Evolutionary conservation across 2,329 filamentous ascomycete genomes (phyloP).

Genomic region (Fusarium lyarnte): DNA sequence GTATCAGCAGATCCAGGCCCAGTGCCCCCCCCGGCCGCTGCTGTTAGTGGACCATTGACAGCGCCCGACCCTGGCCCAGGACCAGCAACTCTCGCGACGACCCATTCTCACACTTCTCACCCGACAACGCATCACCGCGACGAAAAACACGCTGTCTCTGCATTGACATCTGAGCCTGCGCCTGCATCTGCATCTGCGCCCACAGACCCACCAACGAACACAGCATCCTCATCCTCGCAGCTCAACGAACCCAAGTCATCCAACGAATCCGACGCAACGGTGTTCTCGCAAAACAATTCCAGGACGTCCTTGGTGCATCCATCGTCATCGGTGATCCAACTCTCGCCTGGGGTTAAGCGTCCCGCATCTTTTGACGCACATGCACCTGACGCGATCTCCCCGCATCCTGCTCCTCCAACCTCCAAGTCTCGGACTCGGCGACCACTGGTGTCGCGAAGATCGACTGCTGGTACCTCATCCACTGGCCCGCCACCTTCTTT

Average conservation of each 20-base stretch:
- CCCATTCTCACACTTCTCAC: conserved; percentile 37
- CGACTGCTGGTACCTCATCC: conserved; percentile 48
- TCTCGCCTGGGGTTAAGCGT: conserved; percentile 38
- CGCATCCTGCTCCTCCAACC: conserved; percentile 40
- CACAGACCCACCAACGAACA: conserved; percentile 23
- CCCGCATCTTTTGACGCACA: conserved; percentile 40
- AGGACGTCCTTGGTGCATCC: conserved; percentile 49
- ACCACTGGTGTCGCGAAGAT: conserved; percentile 51
- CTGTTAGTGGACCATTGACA: conserved; percentile 30
- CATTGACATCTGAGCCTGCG: conserved; percentile 6
- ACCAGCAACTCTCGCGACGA: conserved; percentile 26
- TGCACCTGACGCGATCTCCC: conserved; percentile 41
- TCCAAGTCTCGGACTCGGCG: conserved; percentile 50
- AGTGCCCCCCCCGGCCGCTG: conserved; percentile 10
- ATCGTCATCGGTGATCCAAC: conserved; percentile 38
- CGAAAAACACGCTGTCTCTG: conserved; percentile 41
- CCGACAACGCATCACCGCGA: conserved; percentile 42
- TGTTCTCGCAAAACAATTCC: conserved; percentile 45
- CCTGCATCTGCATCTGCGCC: background rate
- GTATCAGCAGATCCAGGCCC: conserved; percentile 26
- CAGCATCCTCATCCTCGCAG: conserved; percentile 13
- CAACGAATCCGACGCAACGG: conserved; percentile 27
- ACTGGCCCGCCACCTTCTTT: conserved; percentile 46
- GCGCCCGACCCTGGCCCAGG: conserved; percentile 24
- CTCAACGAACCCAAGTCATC: conserved; percentile 19